phyloP scores from a whole-genome alignment of 2,329 filamentous ascomycete species.

The Peltaster fructicola region DNA sequence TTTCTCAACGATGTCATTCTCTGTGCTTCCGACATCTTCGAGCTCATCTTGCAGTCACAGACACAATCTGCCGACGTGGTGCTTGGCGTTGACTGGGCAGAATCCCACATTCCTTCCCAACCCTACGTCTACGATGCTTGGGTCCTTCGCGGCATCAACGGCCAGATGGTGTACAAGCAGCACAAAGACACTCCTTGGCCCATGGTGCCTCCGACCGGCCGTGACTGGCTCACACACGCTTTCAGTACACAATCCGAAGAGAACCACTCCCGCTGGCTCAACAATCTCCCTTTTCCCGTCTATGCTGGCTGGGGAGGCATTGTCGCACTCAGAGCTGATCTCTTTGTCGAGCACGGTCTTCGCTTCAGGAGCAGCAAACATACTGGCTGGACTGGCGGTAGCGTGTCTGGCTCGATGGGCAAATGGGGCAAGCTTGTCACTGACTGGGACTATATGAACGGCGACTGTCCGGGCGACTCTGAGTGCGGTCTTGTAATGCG shows the following conservation, averaged over 20 bases:
- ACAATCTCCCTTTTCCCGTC: slow-evolving; percentile 2
- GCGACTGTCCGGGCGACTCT: slow-evolving; percentile 3
- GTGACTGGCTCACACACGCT: slow-evolving; percentile 2
- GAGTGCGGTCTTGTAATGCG: slow-evolving; percentile 4
- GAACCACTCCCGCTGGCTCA: slow-evolving; percentile 2
- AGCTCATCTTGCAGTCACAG: slow-evolving; percentile 3
- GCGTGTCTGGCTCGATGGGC: slow-evolving; percentile 1
- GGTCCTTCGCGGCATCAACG: slow-evolving; percentile 4
- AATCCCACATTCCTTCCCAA: background rate
- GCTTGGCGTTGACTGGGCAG: slow-evolving; percentile 4
- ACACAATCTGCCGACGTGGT: slow-evolving; percentile 3
- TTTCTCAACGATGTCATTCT: slow-evolving; percentile 5
- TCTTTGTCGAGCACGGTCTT: slow-evolving; percentile 2
- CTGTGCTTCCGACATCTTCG: slow-evolving; percentile 4
- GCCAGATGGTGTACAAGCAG: slow-evolving; percentile 3
- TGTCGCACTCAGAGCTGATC: slow-evolving; percentile 2
- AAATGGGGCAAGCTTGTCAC: slow-evolving; percentile 3
- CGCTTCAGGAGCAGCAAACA: slow-evolving; percentile 2
- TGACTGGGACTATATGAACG: slow-evolving; percentile 2
- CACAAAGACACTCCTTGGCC: no score
- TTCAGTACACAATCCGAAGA: slow-evolving; percentile 2
- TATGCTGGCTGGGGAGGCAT: slow-evolving; percentile 5
- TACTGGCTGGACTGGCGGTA: slow-evolving; percentile 4
- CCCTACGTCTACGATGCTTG: slow-evolving; percentile 2
- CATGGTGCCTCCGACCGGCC: slow-evolving; percentile 1